Conservation (phyloP, 2,329 filamentous ascomycete species). For the Gaeumannomyces tritici region DNA sequence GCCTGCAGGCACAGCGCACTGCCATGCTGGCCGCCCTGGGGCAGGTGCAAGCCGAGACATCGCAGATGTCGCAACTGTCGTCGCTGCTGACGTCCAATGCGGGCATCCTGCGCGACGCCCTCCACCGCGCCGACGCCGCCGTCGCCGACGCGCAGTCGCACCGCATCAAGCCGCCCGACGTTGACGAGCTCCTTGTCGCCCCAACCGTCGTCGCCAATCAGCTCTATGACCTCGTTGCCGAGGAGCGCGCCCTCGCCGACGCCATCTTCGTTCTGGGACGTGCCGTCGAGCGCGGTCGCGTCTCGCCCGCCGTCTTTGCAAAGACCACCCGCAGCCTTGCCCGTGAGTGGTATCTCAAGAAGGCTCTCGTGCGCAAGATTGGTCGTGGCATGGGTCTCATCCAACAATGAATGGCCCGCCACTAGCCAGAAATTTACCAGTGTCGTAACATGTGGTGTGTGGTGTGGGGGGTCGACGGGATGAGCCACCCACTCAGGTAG, state of each 20-base stretch:
- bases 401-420: not conserved
- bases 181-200: conserved; percentile 88
- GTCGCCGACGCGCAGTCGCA: not conserved
- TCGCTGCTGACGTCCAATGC: conserved; percentile 68
- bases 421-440: rapidly evolving
- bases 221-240: conserved; percentile 78
- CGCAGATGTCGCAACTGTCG: conserved; percentile 61
- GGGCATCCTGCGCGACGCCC: conserved; percentile 63
- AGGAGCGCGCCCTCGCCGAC: conserved; percentile 79
- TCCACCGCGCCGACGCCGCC: conserved; percentile 62
- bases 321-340: conserved; percentile 67
- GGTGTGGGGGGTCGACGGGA: not conserved
- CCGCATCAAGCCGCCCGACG: conserved; percentile 40
- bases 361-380: conserved; percentile 71
- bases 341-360: conserved; percentile 75
- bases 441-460: too few relatives aligned
- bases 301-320: conserved; percentile 65
- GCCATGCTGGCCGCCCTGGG: conserved; percentile 65
- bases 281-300: conserved; percentile 62
- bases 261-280: conserved; percentile 74
- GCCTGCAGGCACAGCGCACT: conserved; percentile 67
- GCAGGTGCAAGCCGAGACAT: conserved; percentile 64
- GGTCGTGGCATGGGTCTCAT: conserved; percentile 62
- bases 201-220: conserved; percentile 90
- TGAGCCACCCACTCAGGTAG: too few relatives aligned